These are phyloP conservation scores for Cladosporium sphaerospermum DNA, from an alignment of 2,329 filamentous ascomycete genomes.

Conservation along the genomic window DNA sequence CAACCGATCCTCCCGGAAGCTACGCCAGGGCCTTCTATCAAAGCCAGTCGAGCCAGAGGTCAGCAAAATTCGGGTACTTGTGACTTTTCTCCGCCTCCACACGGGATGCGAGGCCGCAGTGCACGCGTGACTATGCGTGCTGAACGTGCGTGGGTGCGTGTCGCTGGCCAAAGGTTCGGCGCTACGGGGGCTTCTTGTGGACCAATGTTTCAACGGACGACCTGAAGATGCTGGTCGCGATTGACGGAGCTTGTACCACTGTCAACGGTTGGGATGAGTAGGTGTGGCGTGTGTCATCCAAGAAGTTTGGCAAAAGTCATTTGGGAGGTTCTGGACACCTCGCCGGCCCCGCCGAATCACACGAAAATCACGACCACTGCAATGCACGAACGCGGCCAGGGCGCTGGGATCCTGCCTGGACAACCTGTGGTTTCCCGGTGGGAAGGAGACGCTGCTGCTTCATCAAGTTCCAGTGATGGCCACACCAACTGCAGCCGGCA, in stretches of 20 bases:
- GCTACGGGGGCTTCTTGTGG: conserved; percentile 15
- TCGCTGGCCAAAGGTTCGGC: conserved; percentile 18
- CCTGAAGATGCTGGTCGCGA: conserved; percentile 2
- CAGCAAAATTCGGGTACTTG: conserved; percentile 1
- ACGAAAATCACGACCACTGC: not conserved
- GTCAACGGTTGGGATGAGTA: conserved; percentile 18
- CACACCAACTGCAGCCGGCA: conserved; percentile 3
- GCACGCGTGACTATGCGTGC: conserved; percentile 7
- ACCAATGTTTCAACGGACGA: conserved; percentile 5
- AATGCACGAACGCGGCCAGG: conserved; percentile 3
- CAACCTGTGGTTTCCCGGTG: not conserved
- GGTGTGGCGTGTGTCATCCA: conserved; percentile 26
- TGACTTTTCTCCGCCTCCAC: conserved; percentile 5
- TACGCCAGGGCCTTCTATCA: not conserved
- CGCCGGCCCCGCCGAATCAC: no score
- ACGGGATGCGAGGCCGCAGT: conserved; percentile 10
- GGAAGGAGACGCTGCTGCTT: not conserved
- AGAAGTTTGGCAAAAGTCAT: not conserved
- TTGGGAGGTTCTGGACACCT: no score
- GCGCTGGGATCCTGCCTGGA: not conserved
- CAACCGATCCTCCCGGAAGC: not conserved
- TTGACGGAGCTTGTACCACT: conserved; percentile 11
- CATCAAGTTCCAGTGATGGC: conserved; percentile 4
- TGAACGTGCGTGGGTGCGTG: conserved; percentile 9
- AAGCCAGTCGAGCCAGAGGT: conserved; percentile 1